These are phyloP conservation scores for Claviceps paspali DNA, from an alignment of 2,329 filamentous ascomycete genomes.

Conservation along the genomic window DNA sequence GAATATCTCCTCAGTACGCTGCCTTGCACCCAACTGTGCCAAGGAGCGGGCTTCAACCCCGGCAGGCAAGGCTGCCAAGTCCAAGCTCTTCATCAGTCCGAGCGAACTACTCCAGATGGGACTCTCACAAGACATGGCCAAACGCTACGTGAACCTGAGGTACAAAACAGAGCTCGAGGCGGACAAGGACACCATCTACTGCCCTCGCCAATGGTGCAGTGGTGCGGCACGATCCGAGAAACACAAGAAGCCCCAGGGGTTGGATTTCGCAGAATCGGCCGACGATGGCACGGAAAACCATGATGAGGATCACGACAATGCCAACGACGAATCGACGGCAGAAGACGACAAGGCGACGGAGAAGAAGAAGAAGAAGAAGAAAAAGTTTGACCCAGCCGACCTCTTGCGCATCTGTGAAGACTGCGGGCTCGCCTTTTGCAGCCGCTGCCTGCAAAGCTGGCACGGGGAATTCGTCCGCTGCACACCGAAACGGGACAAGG, in stretches of 20 bases:
- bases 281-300: conserved; percentile 19
- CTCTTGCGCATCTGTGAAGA: conserved; percentile 75
- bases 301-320: conserved; percentile 9
- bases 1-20: conserved; percentile 64
- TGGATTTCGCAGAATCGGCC: conserved; percentile 39
- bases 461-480: conserved; percentile 73
- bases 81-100: conserved; percentile 57
- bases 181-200: conserved; percentile 85
- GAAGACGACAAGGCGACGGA: neutral
- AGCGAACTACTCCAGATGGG: conserved; percentile 72
- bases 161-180: conserved; percentile 86
- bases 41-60: conserved; percentile 33
- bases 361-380: neutral
- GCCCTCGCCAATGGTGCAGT: conserved; percentile 83
- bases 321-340: neutral
- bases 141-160: conserved; percentile 78
- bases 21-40: conserved; percentile 65
- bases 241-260: conserved; percentile 54
- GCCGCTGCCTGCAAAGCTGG: conserved; percentile 59
- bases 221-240: conserved; percentile 67
- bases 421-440: conserved; percentile 80
- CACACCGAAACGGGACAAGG: conserved; percentile 46
- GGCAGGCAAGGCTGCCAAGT: conserved; percentile 31
- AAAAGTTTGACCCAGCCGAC: conserved; percentile 35
- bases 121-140: conserved; percentile 54